These are phyloP conservation scores for Fonsecaea nubica DNA, from an alignment of 2,329 filamentous ascomycete genomes.

Conservation along the genomic window DNA sequence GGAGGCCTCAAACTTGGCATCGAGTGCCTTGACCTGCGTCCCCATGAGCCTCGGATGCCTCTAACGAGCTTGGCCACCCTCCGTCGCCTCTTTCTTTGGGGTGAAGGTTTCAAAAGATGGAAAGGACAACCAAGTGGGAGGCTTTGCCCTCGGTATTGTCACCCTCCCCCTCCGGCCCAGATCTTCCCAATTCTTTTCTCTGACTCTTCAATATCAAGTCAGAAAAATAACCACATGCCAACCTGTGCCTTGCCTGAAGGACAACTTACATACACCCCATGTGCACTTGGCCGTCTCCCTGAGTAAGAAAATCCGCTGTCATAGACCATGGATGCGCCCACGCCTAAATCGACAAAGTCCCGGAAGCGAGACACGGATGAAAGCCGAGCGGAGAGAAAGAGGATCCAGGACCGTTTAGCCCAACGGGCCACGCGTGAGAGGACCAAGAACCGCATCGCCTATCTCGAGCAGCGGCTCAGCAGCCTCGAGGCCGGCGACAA, in stretches of 20 bases:
- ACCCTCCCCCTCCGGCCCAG: background rate
- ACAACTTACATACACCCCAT: background rate
- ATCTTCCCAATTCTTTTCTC: background rate
- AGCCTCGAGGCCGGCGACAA: slow-evolving; percentile 35
- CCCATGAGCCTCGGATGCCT: slow-evolving; percentile 5
- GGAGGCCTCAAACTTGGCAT: background rate
- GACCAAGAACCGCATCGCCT: slow-evolving; percentile 39
- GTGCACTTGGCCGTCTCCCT: background rate
- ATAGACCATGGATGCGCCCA: slow-evolving; percentile 20
- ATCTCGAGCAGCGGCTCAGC: slow-evolving; percentile 33
- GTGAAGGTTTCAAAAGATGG: background rate
- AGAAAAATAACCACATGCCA: slow-evolving; percentile 3
- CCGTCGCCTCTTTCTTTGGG: background rate
- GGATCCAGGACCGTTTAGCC: slow-evolving; percentile 37
- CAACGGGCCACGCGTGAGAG: slow-evolving; percentile 40
- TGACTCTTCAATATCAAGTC: slow-evolving; percentile 27
- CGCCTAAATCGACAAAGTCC: slow-evolving; percentile 16
- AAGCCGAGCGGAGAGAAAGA: slow-evolving; percentile 35
- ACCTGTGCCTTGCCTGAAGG: too few species aligned
- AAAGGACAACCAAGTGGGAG: background rate
- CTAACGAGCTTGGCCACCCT: background rate
- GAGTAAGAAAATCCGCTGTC: slow-evolving; percentile 10
- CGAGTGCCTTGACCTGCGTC: background rate
- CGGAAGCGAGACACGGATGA: slow-evolving; percentile 28
- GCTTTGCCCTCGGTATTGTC: slow-evolving; percentile 12